Evolutionary conservation across 108 stramenopile genomes (phyloP), one percentile per base, ranked within the genome.

Genomic region (Stephanodiscus minutulus): DNA sequence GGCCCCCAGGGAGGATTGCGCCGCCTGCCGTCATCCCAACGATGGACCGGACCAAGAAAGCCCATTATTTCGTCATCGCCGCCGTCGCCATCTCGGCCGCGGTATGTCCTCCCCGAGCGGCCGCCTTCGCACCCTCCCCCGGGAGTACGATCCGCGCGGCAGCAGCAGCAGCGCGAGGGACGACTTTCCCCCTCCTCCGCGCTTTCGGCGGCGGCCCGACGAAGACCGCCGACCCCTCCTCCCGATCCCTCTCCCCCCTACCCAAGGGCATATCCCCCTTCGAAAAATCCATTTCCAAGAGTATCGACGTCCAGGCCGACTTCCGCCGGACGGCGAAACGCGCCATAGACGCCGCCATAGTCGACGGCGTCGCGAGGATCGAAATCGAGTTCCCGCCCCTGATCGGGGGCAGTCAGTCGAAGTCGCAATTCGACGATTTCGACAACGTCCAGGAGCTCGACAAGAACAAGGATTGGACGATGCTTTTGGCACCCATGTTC

Each of bases 381-480:
- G 91, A 95, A 74, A 61, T 95, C 21, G 94, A 95, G 57, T 95
- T 95, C 58, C 94, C 94, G 37, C 89, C 91, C 5, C 64, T 95
- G 25, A 56, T 91, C 21, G 90, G 88, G 3, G 91, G 88, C 25
- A 74, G 64, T 21, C 55, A 88, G 47, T 64, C 68, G 29, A 95
- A 95, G 60, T 78, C 80, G 9, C 86, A 87, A 64, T 95, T 95
- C 76, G 94, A 95, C 65, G 94, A 95, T 67, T 92, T 92, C 85
- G 91, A 92, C 70, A 95, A 95, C 70, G 78, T 95, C 12, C 87
- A 89, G 67, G 91, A 92, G 75, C 63, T 95, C 39, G 79, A 95
- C 68, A 62, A 76, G 62, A 95, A 95, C 72, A 86, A 81, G 43
- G 91, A 91, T 70, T 95, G 87, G 88, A 83, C 87, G 56, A 85